Conservation (phyloP, 441 rosid genomes). For the Populus hybrid region DNA sequence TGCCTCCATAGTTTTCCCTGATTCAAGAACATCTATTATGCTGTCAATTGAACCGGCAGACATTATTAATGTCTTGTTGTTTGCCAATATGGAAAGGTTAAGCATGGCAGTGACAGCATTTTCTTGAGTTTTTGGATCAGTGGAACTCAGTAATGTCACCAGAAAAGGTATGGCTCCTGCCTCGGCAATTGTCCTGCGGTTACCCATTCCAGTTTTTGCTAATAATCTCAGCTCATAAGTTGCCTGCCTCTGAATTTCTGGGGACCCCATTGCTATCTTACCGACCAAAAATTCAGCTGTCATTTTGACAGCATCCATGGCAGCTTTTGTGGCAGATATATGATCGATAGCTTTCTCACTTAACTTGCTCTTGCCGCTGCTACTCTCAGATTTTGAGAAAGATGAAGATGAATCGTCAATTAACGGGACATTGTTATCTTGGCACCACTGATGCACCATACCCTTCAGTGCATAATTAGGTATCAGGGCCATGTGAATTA, state of each 20-base stretch:
- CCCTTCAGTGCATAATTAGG: constrained; percentile 71
- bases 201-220: constrained; percentile 71
- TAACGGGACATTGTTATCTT: constrained; percentile 49
- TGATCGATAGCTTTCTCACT: constrained; percentile 42
- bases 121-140: constrained; percentile 62
- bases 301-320: constrained; percentile 53
- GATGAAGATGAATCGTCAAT: constrained; percentile 37
- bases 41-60: constrained; percentile 67
- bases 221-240: constrained; percentile 65
- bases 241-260: constrained; percentile 58
- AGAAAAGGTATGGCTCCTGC: constrained; percentile 74
- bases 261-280: constrained; percentile 67
- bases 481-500: constrained; percentile 65
- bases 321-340: constrained; percentile 49
- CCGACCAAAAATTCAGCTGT: constrained; percentile 74
- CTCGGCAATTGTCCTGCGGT: constrained; percentile 56
- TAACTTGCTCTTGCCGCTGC: constrained; percentile 28
- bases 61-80: constrained; percentile 62
- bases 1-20: constrained; percentile 65
- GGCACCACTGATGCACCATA: constrained; percentile 62
- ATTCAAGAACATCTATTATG: constrained; percentile 51
- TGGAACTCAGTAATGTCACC: constrained; percentile 44
- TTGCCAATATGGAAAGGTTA: constrained; percentile 61
- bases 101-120: constrained; percentile 66
- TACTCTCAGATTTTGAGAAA: constrained; percentile 26